phyloP scores from a whole-genome alignment of 345 rosid genomes.

The Hirschfeldia incana region DNA sequence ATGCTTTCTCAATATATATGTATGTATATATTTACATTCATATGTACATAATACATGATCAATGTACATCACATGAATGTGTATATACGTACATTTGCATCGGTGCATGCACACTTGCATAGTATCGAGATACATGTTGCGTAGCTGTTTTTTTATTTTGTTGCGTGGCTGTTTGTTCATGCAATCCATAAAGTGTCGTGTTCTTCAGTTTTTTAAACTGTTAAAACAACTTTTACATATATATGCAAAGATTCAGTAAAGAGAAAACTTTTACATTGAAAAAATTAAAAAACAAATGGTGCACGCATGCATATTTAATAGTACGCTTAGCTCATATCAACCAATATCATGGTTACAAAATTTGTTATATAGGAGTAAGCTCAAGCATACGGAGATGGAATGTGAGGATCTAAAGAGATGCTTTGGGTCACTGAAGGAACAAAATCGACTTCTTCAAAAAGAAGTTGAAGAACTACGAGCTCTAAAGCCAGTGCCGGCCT shows the following conservation, averaged over 20 bases:
- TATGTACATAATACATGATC: background rate
- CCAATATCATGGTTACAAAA: constrained; percentile 6
- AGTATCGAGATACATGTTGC: constrained; percentile 7
- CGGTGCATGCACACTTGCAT: background rate
- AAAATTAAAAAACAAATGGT: background rate
- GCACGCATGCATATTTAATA: background rate
- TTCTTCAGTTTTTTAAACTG: too few species aligned
- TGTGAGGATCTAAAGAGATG: constrained; percentile 60
- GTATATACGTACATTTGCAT: background rate
- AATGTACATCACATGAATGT: constrained; percentile 5
- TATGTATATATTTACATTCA: background rate
- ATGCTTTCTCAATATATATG: background rate
- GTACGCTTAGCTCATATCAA: background rate
- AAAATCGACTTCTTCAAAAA: constrained; percentile 56
- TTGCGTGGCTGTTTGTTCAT: constrained; percentile 5
- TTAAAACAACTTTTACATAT: too few species aligned
- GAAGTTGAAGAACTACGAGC: constrained; percentile 63
- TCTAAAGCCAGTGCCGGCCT: constrained; percentile 29
- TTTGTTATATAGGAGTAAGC: constrained; percentile 52
- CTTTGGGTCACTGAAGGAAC: constrained; percentile 54
- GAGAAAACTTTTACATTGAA: too few species aligned
- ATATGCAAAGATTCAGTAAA: too few species aligned
- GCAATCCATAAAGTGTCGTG: background rate
- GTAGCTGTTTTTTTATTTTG: background rate
- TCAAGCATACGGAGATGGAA: constrained; percentile 67